These are phyloP conservation scores for Salvia sclarea DNA, from an alignment of 305 asterid genomes.

Conservation along the genomic window DNA sequence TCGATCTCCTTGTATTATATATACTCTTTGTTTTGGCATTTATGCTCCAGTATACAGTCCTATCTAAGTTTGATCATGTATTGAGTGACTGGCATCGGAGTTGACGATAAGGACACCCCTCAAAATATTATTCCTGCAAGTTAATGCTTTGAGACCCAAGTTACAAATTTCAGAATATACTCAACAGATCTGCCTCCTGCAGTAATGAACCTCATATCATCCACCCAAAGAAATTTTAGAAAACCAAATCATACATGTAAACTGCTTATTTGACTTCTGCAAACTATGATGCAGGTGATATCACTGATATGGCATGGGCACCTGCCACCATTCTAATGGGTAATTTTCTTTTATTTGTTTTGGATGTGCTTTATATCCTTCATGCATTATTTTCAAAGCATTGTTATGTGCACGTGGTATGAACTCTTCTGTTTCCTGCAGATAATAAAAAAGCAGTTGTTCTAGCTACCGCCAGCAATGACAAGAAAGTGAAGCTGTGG, in stretches of 20 bases:
- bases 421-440: slow-evolving; percentile 33
- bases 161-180: background rate
- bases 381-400: background rate
- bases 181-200: slow-evolving; percentile 1
- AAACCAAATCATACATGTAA: background rate
- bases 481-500: slow-evolving; percentile 98
- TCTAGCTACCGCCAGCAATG: slow-evolving; percentile 82
- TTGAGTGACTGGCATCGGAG: background rate
- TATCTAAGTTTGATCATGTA: background rate
- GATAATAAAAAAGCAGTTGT: slow-evolving; percentile 55
- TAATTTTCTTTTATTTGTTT: slow-evolving; percentile 28
- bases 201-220: background rate
- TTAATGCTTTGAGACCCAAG: background rate
- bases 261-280: slow-evolving; percentile 21
- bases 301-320: slow-evolving; percentile 85
- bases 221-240: background rate
- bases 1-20: background rate
- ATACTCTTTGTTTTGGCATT: background rate
- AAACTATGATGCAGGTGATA: slow-evolving; percentile 64
- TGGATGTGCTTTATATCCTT: background rate
- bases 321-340: slow-evolving; percentile 65
- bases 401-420: background rate
- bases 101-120: background rate
- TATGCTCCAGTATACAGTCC: too few species aligned
- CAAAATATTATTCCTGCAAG: background rate